Evolutionary conservation across 257 asterid genomes (phyloP).

Genomic region (Ehretia macrophylla): DNA sequence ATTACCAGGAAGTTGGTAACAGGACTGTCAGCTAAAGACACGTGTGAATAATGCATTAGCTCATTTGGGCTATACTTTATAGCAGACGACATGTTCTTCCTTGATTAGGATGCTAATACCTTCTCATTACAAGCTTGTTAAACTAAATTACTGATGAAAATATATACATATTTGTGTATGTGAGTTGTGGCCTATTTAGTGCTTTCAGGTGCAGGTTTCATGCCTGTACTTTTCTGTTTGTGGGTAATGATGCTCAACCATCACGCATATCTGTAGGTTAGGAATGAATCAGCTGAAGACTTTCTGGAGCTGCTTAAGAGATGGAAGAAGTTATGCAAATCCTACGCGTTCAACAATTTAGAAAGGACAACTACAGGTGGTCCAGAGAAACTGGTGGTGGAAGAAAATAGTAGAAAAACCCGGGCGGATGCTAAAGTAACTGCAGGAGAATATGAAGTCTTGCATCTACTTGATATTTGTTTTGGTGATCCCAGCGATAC

Average conservation of each 20-base stretch:
- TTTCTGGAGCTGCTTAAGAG: slow-evolving; percentile 66
- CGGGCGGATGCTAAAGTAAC: slow-evolving; percentile 29
- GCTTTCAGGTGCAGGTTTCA: not conserved
- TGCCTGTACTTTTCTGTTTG: not conserved
- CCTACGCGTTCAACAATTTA: slow-evolving; percentile 34
- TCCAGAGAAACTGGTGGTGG: slow-evolving; percentile 30
- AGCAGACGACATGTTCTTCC: too few relatives aligned
- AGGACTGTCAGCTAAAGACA: too few relatives aligned
- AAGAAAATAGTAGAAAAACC: slow-evolving; percentile 16
- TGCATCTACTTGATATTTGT: slow-evolving; percentile 53
- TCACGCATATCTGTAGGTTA: slow-evolving; percentile 41
- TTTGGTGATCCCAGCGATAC: slow-evolving; percentile 63
- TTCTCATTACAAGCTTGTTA: too few relatives aligned
- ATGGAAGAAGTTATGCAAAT: slow-evolving; percentile 66
- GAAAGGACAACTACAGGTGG: slow-evolving; percentile 23
- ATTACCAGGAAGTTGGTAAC: too few relatives aligned
- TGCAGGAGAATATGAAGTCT: slow-evolving; percentile 60
- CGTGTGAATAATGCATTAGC: too few relatives aligned
- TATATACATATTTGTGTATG: too few relatives aligned
- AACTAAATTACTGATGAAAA: not conserved
- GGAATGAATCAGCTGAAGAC: slow-evolving; percentile 75
- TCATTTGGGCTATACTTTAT: too few relatives aligned
- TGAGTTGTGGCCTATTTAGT: too few relatives aligned
- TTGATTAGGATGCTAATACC: too few relatives aligned
- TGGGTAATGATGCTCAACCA: not conserved